Base-by-base conservation (phyloP, 2,329 filamentous ascomycete genomes). In the Fusarium chlamydosporum region DNA sequence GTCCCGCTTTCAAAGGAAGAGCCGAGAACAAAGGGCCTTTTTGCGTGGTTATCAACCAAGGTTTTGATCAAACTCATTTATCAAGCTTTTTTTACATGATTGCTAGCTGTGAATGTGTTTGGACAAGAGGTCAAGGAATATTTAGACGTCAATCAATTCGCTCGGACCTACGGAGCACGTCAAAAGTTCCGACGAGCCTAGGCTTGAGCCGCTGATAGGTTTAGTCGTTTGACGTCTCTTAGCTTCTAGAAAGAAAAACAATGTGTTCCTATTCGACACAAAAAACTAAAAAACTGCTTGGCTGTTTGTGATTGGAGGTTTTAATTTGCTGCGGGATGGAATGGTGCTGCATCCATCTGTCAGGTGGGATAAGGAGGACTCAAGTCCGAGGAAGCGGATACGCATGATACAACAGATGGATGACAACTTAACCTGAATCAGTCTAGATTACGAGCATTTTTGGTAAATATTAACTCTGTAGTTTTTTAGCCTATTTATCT, bases 271-370 rank as follows among this genome's bases (percentile, higher is more conserved):
- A 29, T 43, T 29, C 33, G 4, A 3, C 33, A 38, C 12, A 38
- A 20, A 26, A 10, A 50, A 38, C 12, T 27, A 20, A 26, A 10
- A 50, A n/a, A 11, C 16, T 15, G 23, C 23, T 31, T 20, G 43
- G 1, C 15, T 16, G 2, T 9, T 7, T 15, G 6, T 50, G 47
- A 50, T 50, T 50, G 33, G 47, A 50, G 47, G 47, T 50, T 50
- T 47, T 50, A 27, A 27, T 50, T 50, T 37, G 33, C 34, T 16
- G 47, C 47, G 47, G 47, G 33, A 50, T 50, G 47, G n/a, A n/a
- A 33, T 48, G 46, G 38, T 18, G 18, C 38, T 41, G 38, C 38
- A 41, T 41, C 38, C 10, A 29, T 9, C 29, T 9, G 4, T 16
- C 4, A 37, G 16, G 42, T 45, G 42, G 42, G 42, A 45, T 45